Evolutionary conservation across 495 filamentous ascomycete species (phyloP).

Genomic region (Aspergillus bertholletiae): DNA sequence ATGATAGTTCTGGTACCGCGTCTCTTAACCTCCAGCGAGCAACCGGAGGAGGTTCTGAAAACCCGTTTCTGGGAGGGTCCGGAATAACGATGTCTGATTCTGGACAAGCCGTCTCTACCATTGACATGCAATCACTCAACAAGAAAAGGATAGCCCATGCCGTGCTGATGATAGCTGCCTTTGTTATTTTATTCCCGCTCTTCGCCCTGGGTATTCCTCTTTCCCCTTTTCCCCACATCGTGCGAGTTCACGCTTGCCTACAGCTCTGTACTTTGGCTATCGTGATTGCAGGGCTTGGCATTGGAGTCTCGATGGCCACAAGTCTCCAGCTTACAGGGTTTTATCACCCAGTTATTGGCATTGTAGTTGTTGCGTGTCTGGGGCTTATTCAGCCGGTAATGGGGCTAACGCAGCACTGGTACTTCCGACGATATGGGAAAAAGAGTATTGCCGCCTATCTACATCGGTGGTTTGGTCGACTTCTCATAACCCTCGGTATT

Average conservation of each 20-base stretch:
- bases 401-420: slow-evolving; percentile 58
- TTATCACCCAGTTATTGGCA: slow-evolving; percentile 49
- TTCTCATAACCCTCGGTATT: slow-evolving; percentile 61
- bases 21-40: slow-evolving; percentile 53
- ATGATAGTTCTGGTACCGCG: slow-evolving; percentile 52
- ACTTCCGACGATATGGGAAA: slow-evolving; percentile 42
- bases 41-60: slow-evolving; percentile 38
- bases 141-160: slow-evolving; percentile 30
- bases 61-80: too few species aligned
- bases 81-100: too few species aligned
- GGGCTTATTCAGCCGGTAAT: slow-evolving; percentile 60
- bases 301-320: slow-evolving; percentile 51
- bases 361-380: slow-evolving; percentile 49
- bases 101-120: not conserved
- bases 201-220: slow-evolving; percentile 39
- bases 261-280: slow-evolving; percentile 55
- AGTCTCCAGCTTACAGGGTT: slow-evolving; percentile 4
- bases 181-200: slow-evolving; percentile 42
- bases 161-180: slow-evolving; percentile 31
- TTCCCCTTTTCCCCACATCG: slow-evolving; percentile 21
- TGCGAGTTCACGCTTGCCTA: slow-evolving; percentile 50
- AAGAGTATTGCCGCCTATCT: slow-evolving; percentile 52
- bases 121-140: not conserved
- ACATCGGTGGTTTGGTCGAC: slow-evolving; percentile 84
- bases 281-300: slow-evolving; percentile 54